Percentiles rank a stretch among this genome's conserved stretches.
Evolutionary conservation across 176 grass and related monocot species (phyloP).

Genomic region (Rhynchospora pubera): DNA sequence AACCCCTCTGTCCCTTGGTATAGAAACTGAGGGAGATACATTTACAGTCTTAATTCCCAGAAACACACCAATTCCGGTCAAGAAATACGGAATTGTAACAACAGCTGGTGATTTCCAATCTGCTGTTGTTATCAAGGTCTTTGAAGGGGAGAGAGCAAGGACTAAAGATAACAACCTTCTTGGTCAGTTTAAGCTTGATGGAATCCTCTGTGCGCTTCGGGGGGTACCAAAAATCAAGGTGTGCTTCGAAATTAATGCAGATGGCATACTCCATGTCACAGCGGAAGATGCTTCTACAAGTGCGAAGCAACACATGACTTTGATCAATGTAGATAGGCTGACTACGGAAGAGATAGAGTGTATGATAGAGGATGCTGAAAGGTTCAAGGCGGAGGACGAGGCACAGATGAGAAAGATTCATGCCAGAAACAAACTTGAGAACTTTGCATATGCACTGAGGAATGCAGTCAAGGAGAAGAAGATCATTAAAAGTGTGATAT

Average conservation of each 20-base stretch:
- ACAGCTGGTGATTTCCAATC: constrained; percentile 16
- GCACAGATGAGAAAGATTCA: constrained; percentile 21
- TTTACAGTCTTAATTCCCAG: constrained; percentile 25
- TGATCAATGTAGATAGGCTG: constrained; percentile 14
- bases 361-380: constrained; percentile 25
- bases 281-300: constrained; percentile 28
- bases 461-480: constrained; percentile 3
- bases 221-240: constrained; percentile 25
- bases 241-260: constrained; percentile 23
- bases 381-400: constrained; percentile 32
- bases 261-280: constrained; percentile 27
- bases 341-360: constrained; percentile 24
- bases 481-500: not conserved
- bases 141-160: constrained; percentile 27
- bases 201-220: constrained; percentile 1
- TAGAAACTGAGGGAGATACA: constrained; percentile 23
- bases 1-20: constrained; percentile 21
- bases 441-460: not conserved
- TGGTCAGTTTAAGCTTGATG: constrained; percentile 25
- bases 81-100: constrained; percentile 14
- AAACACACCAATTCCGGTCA: constrained; percentile 31
- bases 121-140: constrained; percentile 9
- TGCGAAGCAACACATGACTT: constrained; percentile 20
- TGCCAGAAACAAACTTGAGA: constrained; percentile 21
- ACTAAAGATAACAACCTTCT: constrained; percentile 33